Percentiles rank a stretch among this genome's conserved stretches.
Evolutionary conservation across 2,329 filamentous ascomycete genomes (phyloP).

Genomic region (Fusarium gaditjirri): DNA sequence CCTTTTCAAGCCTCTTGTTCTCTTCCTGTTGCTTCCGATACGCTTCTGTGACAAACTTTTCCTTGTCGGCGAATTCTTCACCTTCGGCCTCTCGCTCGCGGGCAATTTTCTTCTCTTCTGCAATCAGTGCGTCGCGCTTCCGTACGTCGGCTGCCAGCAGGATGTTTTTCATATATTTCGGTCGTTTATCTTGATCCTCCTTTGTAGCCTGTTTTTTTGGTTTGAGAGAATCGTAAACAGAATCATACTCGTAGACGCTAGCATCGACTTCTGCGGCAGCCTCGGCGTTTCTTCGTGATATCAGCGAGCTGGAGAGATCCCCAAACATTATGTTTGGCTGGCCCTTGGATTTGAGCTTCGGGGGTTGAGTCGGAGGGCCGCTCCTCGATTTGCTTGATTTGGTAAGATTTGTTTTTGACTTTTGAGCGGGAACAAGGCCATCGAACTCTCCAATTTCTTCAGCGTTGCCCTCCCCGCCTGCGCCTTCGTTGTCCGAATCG

Average conservation of each 20-base stretch:
- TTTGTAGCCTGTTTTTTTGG: constrained; percentile 69
- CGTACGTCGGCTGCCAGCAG: constrained; percentile 78
- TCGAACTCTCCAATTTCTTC: constrained; percentile 74
- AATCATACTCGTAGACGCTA: constrained; percentile 87
- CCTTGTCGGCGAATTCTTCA: constrained; percentile 83
- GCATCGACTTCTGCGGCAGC: constrained; percentile 75
- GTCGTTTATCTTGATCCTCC: constrained; percentile 67
- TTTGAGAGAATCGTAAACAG: constrained; percentile 81
- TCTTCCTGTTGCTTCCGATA: constrained; percentile 87
- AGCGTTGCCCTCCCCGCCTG: constrained; percentile 51
- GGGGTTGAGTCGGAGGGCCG: constrained; percentile 50
- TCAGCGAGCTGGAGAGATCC: constrained; percentile 73
- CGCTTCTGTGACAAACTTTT: constrained; percentile 85
- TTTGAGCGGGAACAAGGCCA: constrained; percentile 52
- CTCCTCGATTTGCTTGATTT: constrained; percentile 51
- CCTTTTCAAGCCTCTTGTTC: constrained; percentile 74
- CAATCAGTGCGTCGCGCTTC: constrained; percentile 80
- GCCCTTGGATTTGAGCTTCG: constrained; percentile 58
- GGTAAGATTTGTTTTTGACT: constrained; percentile 36
- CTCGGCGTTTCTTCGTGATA: constrained; percentile 71
- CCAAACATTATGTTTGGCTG: constrained; percentile 61
- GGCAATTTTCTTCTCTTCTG: constrained; percentile 82
- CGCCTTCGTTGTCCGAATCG: constrained; percentile 64
- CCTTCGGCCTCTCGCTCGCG: constrained; percentile 83
- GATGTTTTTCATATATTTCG: constrained; percentile 82